phyloP scores from a whole-genome alignment of 2,329 filamentous ascomycete genomes.

The Talaromyces sp. region DNA sequence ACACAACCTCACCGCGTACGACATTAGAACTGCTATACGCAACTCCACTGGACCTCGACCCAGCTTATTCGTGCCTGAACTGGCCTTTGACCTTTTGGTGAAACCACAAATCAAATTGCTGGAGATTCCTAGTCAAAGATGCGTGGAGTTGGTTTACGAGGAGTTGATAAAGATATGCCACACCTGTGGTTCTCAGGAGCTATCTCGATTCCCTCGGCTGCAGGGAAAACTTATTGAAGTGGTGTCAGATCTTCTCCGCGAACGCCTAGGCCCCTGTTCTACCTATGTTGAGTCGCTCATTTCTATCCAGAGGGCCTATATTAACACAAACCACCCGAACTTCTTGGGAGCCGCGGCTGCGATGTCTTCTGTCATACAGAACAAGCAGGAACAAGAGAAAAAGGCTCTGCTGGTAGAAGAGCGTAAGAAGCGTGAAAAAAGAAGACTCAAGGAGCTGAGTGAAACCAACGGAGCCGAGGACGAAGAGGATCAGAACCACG shows the following conservation, averaged over 20 bases:
- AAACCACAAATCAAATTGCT: conserved; percentile 98
- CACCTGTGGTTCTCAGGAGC: conserved; percentile 91
- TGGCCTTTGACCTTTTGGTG: conserved; percentile 94
- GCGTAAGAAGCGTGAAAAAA: conserved; percentile 76
- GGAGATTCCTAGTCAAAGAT: conserved; percentile 90
- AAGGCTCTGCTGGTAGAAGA: conserved; percentile 76
- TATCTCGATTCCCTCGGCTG: conserved; percentile 83
- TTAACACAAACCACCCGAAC: conserved; percentile 99
- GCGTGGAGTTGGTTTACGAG: conserved; percentile 96
- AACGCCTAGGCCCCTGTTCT: conserved; percentile 84
- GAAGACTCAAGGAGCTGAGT: conserved; percentile 76
- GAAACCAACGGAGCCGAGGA: conserved; percentile 68
- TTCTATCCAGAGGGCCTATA: conserved; percentile 94
- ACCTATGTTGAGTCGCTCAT: conserved; percentile 94
- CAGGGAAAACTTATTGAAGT: conserved; percentile 98
- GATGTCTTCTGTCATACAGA: conserved; percentile 94
- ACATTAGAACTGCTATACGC: conserved; percentile 94
- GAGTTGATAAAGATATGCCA: conserved; percentile 99
- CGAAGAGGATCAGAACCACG: conserved; percentile 58
- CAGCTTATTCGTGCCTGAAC: conserved; percentile 93
- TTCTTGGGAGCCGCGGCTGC: conserved; percentile 94
- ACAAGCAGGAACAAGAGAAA: conserved; percentile 90
- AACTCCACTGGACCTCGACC: conserved; percentile 96
- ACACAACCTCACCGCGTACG: conserved; percentile 85
- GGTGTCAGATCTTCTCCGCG: conserved; percentile 89